These are phyloP conservation scores for Stenogyne calaminthoides DNA, from an alignment of 305 asterid species.

Conservation along the genomic window DNA sequence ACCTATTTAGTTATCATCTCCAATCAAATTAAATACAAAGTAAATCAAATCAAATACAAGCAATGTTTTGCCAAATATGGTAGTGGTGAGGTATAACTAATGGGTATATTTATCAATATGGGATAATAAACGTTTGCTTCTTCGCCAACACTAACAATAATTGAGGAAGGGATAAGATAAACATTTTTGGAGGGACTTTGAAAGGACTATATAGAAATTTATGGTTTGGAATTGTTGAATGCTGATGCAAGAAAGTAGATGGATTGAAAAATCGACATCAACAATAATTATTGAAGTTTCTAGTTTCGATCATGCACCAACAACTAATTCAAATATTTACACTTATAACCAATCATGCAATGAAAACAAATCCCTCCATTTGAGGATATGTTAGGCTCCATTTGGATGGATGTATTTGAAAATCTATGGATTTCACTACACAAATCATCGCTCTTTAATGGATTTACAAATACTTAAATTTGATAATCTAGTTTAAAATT, in stretches of 20 bases:
- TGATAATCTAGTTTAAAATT: too few relatives aligned
- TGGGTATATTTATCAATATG: not conserved
- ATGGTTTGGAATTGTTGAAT: not conserved
- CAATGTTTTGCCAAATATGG: not conserved
- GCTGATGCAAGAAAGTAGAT: not conserved
- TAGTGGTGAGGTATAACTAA: not conserved
- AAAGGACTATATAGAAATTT: not conserved
- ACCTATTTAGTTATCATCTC: not conserved
- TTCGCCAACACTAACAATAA: conserved; percentile 23
- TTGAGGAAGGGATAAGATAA: conserved; percentile 9
- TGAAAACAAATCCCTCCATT: not conserved
- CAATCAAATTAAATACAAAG: not conserved
- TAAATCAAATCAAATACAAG: not conserved
- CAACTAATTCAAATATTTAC: not conserved
- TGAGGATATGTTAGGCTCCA: not conserved
- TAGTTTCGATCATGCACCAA: not conserved
- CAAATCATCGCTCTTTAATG: too few relatives aligned
- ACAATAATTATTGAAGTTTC: conserved; percentile 8
- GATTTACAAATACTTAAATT: too few relatives aligned
- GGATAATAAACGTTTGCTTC: not conserved
- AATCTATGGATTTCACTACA: too few relatives aligned
- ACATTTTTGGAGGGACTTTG: not conserved
- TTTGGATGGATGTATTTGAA: too few relatives aligned
- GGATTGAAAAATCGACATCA: conserved; percentile 6
- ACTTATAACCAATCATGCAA: too few relatives aligned